Evolutionary conservation across 176 grass and related monocot species (phyloP), one percentile per base, ranked within the genome.

Genomic region (Miscanthus lutarioriparius): DNA sequence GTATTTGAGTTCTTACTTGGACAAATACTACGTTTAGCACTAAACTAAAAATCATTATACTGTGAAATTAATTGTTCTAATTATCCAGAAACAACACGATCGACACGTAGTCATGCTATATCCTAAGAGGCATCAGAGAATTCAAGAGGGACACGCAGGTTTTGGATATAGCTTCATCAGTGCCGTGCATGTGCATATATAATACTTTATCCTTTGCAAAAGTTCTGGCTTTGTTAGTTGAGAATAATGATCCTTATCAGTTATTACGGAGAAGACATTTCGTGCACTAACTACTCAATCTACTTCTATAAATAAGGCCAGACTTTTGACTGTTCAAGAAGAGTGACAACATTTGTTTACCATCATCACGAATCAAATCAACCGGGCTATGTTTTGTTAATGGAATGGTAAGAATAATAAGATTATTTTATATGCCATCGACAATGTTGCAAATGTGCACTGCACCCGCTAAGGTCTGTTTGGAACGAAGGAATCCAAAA

Each of bases 221-320:
- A 75, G 70, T 22, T 74, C 32, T 23, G 15, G 28, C 70, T 23
- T 83, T 83, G 54, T 74, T 83, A 83, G 58, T 64, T 83, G 73
- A 36, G 38, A 44, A 14, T 35, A 39, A 74, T 4, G 11, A 16
- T 83, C 40, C 28, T n/a, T n/a, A 41, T 8, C 4, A 17, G 15
- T 20, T 53, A 53, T 53, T 0, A 53, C 49, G n/a, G 20, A 32
- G 54, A 83, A 23, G 70, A 25, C 70, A 74, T 74, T 83, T 64
- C 70, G 56, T 74, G 40, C 81, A 74, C n/a, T 49, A 49, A 49
- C 14, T 15, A 49, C 47, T 35, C n/a, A n/a, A n/a, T n/a, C n/a
- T n/a, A n/a, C n/a, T n/a, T n/a, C n/a, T n/a, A n/a, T n/a, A n/a
- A n/a, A n/a, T 35, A 35, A 35, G 33, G 33, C 33, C 33, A 35